Percentiles rank a stretch among this genome's conserved stretches.
Evolutionary conservation across 75 land plant genomes (phyloP).

Genomic region (Cryptomeria japonica): DNA sequence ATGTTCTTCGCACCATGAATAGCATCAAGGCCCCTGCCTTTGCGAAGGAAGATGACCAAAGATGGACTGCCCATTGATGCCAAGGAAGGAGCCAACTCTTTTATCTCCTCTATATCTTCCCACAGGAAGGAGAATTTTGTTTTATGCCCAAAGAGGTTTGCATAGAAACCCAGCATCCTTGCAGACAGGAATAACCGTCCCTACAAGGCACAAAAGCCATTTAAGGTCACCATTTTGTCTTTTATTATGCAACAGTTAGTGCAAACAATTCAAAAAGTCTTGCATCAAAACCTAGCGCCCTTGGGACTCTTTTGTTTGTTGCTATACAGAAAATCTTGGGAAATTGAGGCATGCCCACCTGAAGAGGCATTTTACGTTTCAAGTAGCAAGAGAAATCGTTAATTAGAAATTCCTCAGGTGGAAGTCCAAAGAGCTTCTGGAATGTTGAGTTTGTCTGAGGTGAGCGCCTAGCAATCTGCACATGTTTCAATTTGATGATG

Average conservation of each 20-base stretch:
- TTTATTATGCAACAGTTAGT: neutral
- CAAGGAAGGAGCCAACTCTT: conserved; percentile 59
- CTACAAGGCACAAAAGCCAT: conserved; percentile 35
- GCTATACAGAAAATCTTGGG: neutral
- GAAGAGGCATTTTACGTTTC: conserved; percentile 84
- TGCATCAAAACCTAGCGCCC: conserved; percentile 73
- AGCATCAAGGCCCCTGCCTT: conserved; percentile 82
- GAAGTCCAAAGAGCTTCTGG: conserved; percentile 86
- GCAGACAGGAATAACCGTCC: conserved; percentile 85
- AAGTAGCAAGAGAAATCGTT: conserved; percentile 89
- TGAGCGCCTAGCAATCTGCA: conserved; percentile 68
- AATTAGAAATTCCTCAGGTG: conserved; percentile 91
- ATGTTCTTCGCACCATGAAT: conserved; percentile 64
- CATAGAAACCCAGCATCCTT: conserved; percentile 74
- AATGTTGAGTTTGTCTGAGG: conserved; percentile 81
- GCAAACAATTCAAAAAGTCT: conserved; percentile 64
- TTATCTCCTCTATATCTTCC: conserved; percentile 90
- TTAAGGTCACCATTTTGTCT: neutral
- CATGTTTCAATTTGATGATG: neutral
- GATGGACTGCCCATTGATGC: conserved; percentile 79
- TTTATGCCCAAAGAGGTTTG: conserved; percentile 90
- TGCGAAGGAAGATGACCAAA: conserved; percentile 52
- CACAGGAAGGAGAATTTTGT: conserved; percentile 83
- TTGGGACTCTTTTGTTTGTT: neutral
- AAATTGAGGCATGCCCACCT: conserved; percentile 42